Percentiles rank a stretch among this genome's conserved stretches.
phyloP scores from a whole-genome alignment of 768 basidiomycete genomes.

The Suillus spraguei region DNA sequence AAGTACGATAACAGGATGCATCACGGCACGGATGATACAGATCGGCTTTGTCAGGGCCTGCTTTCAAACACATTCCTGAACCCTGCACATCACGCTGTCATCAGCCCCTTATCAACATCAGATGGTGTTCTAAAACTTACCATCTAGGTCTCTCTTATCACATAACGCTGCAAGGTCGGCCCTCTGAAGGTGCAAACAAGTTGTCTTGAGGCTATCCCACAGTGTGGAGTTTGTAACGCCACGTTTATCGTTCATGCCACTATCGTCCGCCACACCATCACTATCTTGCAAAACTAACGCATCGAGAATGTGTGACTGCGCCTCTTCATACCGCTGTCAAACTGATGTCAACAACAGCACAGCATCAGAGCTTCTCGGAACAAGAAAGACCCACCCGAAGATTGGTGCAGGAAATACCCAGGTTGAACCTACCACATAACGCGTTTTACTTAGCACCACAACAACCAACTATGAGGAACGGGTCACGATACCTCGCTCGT shows the following conservation, averaged over 20 bases:
- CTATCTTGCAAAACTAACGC: constrained; percentile 88
- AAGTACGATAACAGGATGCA: background rate
- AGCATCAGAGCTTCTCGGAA: constrained; percentile 14
- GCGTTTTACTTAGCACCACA: background rate
- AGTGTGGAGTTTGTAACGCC: constrained; percentile 77
- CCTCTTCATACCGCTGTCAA: constrained; percentile 79
- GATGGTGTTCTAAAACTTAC: constrained; percentile 30
- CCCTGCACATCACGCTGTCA: constrained; percentile 9
- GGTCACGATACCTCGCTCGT: constrained; percentile 66
- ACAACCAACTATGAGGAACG: background rate
- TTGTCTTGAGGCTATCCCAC: constrained; percentile 88
- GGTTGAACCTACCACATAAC: constrained; percentile 69
- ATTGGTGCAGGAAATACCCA: constrained; percentile 92
- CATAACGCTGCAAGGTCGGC: constrained; percentile 77
- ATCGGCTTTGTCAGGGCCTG: constrained; percentile 1
- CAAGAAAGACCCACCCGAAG: constrained; percentile 57
- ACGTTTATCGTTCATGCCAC: constrained; percentile 50
- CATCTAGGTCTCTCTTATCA: constrained; percentile 70
- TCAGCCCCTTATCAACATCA: constrained; percentile 4
- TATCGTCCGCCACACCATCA: constrained; percentile 63
- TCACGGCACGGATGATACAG: background rate
- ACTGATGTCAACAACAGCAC: constrained; percentile 4
- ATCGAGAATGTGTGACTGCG: constrained; percentile 84
- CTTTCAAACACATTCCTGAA: constrained; percentile 14
- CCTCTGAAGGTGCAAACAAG: constrained; percentile 79